These are phyloP conservation scores for Ophiobolus disseminans DNA, from an alignment of 2,329 filamentous ascomycete genomes.

Conservation along the genomic window DNA sequence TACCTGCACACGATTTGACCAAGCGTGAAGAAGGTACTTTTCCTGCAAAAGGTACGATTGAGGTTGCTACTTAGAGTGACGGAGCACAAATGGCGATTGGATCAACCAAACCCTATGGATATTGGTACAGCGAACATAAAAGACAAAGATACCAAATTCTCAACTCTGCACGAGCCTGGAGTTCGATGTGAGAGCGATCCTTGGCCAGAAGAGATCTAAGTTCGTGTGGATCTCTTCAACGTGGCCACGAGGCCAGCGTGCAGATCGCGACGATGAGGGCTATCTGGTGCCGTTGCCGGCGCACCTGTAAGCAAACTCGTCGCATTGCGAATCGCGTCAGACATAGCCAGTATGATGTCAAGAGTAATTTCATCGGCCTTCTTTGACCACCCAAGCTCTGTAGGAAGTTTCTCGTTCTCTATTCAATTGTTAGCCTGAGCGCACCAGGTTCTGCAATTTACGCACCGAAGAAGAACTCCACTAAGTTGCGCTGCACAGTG, in stretches of 20 bases:
- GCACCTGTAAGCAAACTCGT: not conserved
- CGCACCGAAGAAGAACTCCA: constrained; percentile 59
- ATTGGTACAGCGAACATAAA: too few species aligned
- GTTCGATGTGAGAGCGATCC: too few species aligned
- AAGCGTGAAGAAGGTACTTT: too few species aligned
- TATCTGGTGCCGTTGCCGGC: not conserved
- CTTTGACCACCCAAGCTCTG: constrained; percentile 51
- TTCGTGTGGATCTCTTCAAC: too few species aligned
- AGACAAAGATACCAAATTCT: too few species aligned
- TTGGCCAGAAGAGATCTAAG: too few species aligned
- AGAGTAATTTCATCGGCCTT: constrained; percentile 16
- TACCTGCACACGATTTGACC: too few species aligned
- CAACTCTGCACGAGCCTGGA: too few species aligned
- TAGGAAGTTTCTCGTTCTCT: constrained; percentile 55
- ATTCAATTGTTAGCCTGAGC: not conserved
- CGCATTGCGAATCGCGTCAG: not conserved
- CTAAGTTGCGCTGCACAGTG: constrained; percentile 50
- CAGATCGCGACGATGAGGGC: not conserved
- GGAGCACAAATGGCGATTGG: too few species aligned
- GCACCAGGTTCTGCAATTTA: constrained; percentile 23
- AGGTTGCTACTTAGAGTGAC: too few species aligned
- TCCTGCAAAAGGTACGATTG: too few species aligned
- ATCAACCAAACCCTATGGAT: too few species aligned
- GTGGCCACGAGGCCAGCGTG: not conserved
- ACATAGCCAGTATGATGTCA: not conserved